These are phyloP conservation scores for Camelina sativa DNA, from an alignment of 345 rosid genomes.

Conservation along the genomic window DNA sequence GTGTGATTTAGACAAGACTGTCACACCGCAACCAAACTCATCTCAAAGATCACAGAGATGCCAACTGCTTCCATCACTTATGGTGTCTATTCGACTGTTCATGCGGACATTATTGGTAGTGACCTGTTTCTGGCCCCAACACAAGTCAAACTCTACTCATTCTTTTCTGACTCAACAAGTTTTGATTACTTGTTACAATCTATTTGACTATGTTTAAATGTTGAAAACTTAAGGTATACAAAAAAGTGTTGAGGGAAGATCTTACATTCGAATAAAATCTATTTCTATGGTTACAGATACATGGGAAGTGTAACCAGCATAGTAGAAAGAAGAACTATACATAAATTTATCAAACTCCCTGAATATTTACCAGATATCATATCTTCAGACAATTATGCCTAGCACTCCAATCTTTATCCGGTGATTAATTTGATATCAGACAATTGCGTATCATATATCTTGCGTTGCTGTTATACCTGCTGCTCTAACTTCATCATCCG, in stretches of 20 bases:
- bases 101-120: slow-evolving; percentile 81
- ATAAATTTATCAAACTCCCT: slow-evolving; percentile 12
- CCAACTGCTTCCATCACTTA: slow-evolving; percentile 86
- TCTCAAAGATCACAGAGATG: slow-evolving; percentile 76
- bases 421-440: slow-evolving; percentile 4
- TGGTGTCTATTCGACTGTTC: slow-evolving; percentile 57
- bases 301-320: slow-evolving; percentile 27
- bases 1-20: slow-evolving; percentile 87
- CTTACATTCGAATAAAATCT: slow-evolving; percentile 24
- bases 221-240: slow-evolving; percentile 13
- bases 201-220: background rate
- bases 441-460: slow-evolving; percentile 15
- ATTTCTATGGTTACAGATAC: slow-evolving; percentile 36
- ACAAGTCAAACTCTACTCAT: slow-evolving; percentile 17
- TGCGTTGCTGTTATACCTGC: slow-evolving; percentile 29
- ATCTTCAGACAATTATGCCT: slow-evolving; percentile 28
- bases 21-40: slow-evolving; percentile 70
- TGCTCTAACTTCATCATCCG: slow-evolving; percentile 64
- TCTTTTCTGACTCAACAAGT: slow-evolving; percentile 7
- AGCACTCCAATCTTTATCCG: slow-evolving; percentile 4
- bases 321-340: slow-evolving; percentile 31
- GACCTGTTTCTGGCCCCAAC: background rate
- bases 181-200: slow-evolving; percentile 22
- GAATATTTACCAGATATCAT: slow-evolving; percentile 5
- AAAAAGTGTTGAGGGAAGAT: slow-evolving; percentile 3